Evolutionary conservation across 441 rosid genomes (phyloP), one percentile per base, ranked within the genome.

Genomic region (Metrosideros polymorpha): DNA sequence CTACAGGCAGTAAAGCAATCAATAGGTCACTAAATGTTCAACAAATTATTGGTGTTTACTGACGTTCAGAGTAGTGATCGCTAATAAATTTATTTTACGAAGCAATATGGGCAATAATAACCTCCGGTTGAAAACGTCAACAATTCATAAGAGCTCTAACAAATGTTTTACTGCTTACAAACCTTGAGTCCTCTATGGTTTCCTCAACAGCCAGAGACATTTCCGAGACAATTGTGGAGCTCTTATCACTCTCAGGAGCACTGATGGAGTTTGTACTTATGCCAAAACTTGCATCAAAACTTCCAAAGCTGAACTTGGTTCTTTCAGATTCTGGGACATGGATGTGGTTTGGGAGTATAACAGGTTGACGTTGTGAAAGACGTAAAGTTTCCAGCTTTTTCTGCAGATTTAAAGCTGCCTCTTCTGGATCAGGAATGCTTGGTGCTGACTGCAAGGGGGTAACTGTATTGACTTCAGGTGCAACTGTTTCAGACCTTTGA

Each of bases 301-400:
- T 97, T 92, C 99, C 99, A 91, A 97, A 97, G 92, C 98, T 97
- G 89, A 97, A 86, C 88, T 95, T 97, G 82, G 92, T 93, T 89
- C 98, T 94, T 90, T 95, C 96, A 90, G 98, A 94, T 89, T 97
- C 99, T 79, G 99, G 99, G 86, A 97, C 98, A 90, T 93, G 97
- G 82, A 97, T 97, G 87, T 96, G 98, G 89, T 92, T 92, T 57
- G 99, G 99, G 86, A 97, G 94, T 85, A 97, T 96, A 92, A 97
- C 99, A 91, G 95, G 96, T 86, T 93, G 97, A 25, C 95, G 94
- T 83, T 88, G 96, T 84, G 95, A 95, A 90, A 96, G 90, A 89
- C 90, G 96, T 88, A 96, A 86, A 85, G 92, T 95, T 91, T 92
- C 96, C 89, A 97, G 93, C 93, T 94, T 94, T 90, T 91, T 93